A percentile compares a stretch with the other conserved stretches of the same genome.
Evolutionary conservation across 2,329 filamentous ascomycete species (phyloP).

Genomic region (Apiospora pterosperma): DNA sequence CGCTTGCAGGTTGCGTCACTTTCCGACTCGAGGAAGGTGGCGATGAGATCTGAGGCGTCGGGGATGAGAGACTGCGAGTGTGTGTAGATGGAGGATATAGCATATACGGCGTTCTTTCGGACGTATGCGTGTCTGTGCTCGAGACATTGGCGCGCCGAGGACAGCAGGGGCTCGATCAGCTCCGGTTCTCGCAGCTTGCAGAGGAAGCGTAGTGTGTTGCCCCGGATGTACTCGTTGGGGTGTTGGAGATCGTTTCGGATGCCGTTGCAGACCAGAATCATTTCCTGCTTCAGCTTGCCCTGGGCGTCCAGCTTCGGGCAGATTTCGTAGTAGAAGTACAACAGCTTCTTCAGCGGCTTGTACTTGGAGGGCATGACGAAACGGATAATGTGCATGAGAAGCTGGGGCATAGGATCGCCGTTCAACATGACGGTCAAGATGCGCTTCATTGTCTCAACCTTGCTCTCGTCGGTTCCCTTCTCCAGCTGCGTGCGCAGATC

Average conservation of each 20-base stretch:
- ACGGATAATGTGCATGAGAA: slow-evolving; percentile 99
- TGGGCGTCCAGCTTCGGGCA: slow-evolving; percentile 90
- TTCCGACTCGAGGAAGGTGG: slow-evolving; percentile 84
- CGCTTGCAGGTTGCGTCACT: slow-evolving; percentile 95
- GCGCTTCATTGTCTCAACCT: slow-evolving; percentile 94
- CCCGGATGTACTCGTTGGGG: slow-evolving; percentile 96
- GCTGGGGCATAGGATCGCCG: slow-evolving; percentile 88
- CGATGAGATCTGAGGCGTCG: slow-evolving; percentile 89
- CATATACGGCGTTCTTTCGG: slow-evolving; percentile 96
- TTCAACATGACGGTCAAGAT: slow-evolving; percentile 98
- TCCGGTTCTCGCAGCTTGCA: slow-evolving; percentile 95
- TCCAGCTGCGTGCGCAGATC: slow-evolving; percentile 92
- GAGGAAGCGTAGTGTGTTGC: slow-evolving; percentile 96
- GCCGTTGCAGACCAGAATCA: slow-evolving; percentile 98
- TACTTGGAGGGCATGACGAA: slow-evolving; percentile 99
- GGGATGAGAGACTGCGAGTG: slow-evolving; percentile 91
- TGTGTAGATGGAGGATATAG: slow-evolving; percentile 85
- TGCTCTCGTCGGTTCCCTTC: slow-evolving; percentile 89
- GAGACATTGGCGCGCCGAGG: slow-evolving; percentile 85
- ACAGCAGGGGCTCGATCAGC: slow-evolving; percentile 91
- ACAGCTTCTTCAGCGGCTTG: slow-evolving; percentile 93
- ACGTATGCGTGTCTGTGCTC: slow-evolving; percentile 97
- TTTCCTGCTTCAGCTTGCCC: slow-evolving; percentile 98
- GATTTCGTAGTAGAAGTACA: slow-evolving; percentile 99
- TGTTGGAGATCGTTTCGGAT: slow-evolving; percentile 97